These are phyloP conservation scores for Keqinozyma sinolaborantium DNA, from an alignment of 1,139 yeast species.

Conservation along the genomic window DNA sequence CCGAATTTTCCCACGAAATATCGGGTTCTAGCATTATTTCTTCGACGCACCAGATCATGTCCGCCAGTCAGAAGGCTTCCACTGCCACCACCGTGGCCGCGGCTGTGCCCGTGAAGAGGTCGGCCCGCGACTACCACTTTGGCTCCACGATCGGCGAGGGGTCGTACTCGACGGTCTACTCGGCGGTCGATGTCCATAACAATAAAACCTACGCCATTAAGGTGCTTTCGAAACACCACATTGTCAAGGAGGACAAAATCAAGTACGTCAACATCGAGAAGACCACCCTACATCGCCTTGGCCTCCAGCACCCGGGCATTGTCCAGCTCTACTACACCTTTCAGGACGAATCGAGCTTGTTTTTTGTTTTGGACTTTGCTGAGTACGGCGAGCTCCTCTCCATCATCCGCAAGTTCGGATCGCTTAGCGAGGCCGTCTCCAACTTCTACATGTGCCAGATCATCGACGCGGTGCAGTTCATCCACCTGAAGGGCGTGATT, in stretches of 20 bases:
- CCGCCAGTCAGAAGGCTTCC: too few relatives aligned
- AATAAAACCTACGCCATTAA: slow-evolving; percentile 68
- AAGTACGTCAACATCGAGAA: slow-evolving; percentile 79
- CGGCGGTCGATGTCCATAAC: slow-evolving; percentile 61
- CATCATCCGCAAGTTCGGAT: slow-evolving; percentile 71
- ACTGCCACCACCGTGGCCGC: too few relatives aligned
- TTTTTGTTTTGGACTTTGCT: slow-evolving; percentile 76
- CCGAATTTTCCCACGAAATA: too few relatives aligned
- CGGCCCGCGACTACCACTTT: slow-evolving; percentile 68
- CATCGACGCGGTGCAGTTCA: slow-evolving; percentile 79
- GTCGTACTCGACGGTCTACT: slow-evolving; percentile 71
- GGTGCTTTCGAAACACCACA: slow-evolving; percentile 68
- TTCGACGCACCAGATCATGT: too few relatives aligned
- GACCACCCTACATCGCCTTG: slow-evolving; percentile 67
- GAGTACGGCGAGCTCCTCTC: slow-evolving; percentile 74
- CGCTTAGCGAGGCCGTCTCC: slow-evolving; percentile 72
- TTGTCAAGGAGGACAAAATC: slow-evolving; percentile 75
- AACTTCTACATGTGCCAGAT: slow-evolving; percentile 75
- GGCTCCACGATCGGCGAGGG: slow-evolving; percentile 79
- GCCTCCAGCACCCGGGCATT: slow-evolving; percentile 62
- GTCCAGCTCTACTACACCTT: slow-evolving; percentile 74
- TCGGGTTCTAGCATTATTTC: too few relatives aligned
- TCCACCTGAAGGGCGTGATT: slow-evolving; percentile 81
- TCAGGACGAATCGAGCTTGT: slow-evolving; percentile 69
- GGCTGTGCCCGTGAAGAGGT: slow-evolving; percentile 21